These are phyloP conservation scores for Rhizopogon vulgaris DNA, from an alignment of 768 basidiomycete species.

Conservation along the genomic window DNA sequence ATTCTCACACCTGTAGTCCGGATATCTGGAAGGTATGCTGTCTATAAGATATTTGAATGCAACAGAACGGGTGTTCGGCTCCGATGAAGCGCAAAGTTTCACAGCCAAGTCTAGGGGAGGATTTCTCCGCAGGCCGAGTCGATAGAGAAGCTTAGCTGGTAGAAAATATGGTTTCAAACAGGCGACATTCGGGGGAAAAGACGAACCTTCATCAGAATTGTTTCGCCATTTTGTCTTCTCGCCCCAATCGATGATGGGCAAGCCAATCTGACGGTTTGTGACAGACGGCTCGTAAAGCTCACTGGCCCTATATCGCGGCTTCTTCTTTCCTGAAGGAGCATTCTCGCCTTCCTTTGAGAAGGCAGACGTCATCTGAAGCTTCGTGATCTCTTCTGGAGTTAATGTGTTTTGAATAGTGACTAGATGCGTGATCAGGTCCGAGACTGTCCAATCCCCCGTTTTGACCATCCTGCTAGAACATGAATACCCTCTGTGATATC, in stretches of 20 bases:
- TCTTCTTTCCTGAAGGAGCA: slow-evolving; percentile 27
- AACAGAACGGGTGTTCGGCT: slow-evolving; percentile 41
- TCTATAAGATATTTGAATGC: slow-evolving; percentile 83
- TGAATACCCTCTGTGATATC: not conserved
- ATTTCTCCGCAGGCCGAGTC: slow-evolving; percentile 59
- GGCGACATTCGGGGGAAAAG: not conserved
- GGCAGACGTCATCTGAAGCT: slow-evolving; percentile 60
- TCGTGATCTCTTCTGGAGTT: slow-evolving; percentile 48
- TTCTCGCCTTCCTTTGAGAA: slow-evolving; percentile 55
- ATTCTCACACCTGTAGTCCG: slow-evolving; percentile 47
- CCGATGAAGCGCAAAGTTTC: slow-evolving; percentile 55
- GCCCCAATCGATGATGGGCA: slow-evolving; percentile 90
- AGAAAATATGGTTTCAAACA: not conserved
- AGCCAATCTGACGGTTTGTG: slow-evolving; percentile 58
- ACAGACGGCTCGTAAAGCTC: slow-evolving; percentile 85
- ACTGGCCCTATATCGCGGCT: slow-evolving; percentile 50
- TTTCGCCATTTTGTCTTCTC: slow-evolving; percentile 69
- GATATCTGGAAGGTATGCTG: slow-evolving; percentile 57
- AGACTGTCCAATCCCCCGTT: slow-evolving; percentile 84
- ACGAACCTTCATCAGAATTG: slow-evolving; percentile 79
- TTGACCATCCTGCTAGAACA: slow-evolving; percentile 63
- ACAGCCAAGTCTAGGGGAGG: slow-evolving; percentile 67
- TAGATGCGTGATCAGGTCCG: slow-evolving; percentile 82
- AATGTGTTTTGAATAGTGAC: slow-evolving; percentile 70
- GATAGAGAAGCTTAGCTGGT: slow-evolving; percentile 74